Conservation (phyloP, 257 asterid genomes). For the Knoxia roxburghii region DNA sequence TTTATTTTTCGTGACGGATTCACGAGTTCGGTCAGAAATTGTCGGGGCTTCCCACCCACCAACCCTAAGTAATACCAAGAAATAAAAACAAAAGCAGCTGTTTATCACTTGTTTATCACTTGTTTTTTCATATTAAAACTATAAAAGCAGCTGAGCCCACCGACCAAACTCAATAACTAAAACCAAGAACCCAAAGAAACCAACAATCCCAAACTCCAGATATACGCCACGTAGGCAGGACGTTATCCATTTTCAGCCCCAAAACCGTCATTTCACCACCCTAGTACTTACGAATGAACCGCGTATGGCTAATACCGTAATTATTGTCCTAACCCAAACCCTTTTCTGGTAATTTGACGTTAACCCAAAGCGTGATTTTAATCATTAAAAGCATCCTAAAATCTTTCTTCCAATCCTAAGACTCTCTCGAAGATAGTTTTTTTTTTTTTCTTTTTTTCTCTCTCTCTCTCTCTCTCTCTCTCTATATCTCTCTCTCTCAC, state of each 20-base stretch:
- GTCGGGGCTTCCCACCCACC: too few species aligned
- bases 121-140: too few species aligned
- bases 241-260: conserved; percentile 14
- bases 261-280: conserved; percentile 9
- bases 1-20: too few species aligned
- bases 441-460: too few species aligned
- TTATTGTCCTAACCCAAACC: not conserved
- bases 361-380: not conserved
- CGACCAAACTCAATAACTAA: not conserved
- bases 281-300: not conserved
- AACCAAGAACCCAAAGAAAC: not conserved
- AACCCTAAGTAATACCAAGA: too few species aligned
- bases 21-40: too few species aligned
- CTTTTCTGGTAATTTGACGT: conserved; percentile 1
- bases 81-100: too few species aligned
- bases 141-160: not conserved
- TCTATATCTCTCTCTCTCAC: not conserved
- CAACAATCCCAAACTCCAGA: not conserved
- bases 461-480: not conserved
- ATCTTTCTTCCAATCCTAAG: conserved; percentile 8
- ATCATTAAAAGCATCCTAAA: conserved; percentile 1
- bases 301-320: conserved; percentile 8
- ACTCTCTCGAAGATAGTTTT: conserved; percentile 6
- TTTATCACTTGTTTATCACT: too few species aligned
- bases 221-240: conserved; percentile 15